Base-by-base conservation (phyloP, 2,329 filamentous ascomycete species). In the Fusarium circinatum region DNA sequence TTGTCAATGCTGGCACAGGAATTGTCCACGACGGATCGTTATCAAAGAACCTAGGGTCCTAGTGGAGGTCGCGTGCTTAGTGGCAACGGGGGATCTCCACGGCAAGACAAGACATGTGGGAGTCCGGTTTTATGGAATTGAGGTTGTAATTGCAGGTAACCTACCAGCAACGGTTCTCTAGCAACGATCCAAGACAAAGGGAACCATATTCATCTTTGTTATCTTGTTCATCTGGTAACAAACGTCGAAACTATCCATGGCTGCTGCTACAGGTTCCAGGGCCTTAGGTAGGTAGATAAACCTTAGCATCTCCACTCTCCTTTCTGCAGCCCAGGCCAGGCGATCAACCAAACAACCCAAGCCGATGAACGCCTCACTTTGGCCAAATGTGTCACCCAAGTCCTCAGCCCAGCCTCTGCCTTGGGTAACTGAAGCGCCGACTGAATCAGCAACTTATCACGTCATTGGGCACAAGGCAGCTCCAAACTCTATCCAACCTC, bases 51-150 rank as follows among this genome's bases (percentile, higher is more conserved):
- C 45, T 65, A n/a, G n/a, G n/a, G n/a, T n/a, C n/a, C n/a, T n/a
- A 65, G 65, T 63, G 59, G 42, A 74, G 71, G 71, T 74, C 71
- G 71, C 71, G 71, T 74, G 71, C 71, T 68, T 70, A 72, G 71
- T 68, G 71, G 71, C 68, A 59, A 70, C 48, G 71, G 32, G 32
- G 32, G 68, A 63, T 57, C 69, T 58, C 57, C 62, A 66, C 60
- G 62, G 34, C 51, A 38, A 30, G 51, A 47, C 54, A 34, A n/a
- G 56, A 58, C 65, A 57, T 69, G 68, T 57, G 44, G 36, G 38
- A 44, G 45, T 62, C 36, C 30, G 30, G 36, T 42, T 63, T 22
- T 44, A 44, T 47, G 69, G 69, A 71, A 71, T 71, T 71, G 66
- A 68, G 68, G 52, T 68, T 67, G 62, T 52, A 52, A 34, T 48